Base-by-base conservation (phyloP, 176 grass and related monocot species). In the Lolium perenne region DNA sequence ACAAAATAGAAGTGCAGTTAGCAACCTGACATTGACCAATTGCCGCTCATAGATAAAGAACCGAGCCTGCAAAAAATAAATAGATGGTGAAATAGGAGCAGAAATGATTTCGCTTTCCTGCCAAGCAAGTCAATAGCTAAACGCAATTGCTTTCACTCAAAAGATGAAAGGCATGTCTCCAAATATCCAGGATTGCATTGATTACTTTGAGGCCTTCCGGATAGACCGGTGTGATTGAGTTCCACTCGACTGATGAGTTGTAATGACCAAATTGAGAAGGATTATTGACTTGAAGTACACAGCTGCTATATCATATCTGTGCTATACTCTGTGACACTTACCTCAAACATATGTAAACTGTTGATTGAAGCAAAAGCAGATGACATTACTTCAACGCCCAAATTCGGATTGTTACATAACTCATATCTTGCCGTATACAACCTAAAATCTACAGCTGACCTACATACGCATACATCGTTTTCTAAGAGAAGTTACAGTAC, bases 351-450 rank as follows among this genome's bases (percentile, higher is more conserved):
- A 43, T 6, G 7, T 43, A 87, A 22, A 15, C 69, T 76, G 85
- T 91, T 69, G 76, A 91, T 80, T 91, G 18, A 87, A 91, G 89
- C 89, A 87, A 51, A 51, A 84, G 10, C 56, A 74, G 58, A 45
- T 60, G 9, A 8, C 1, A 68, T 87, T 84, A 81, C 81, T 91
- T 91, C 76, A 41, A 91, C 89, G 85, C 68, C 21, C 21, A 91
- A 49, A 29, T 21, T 51, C 20, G 9, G 65, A 63, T 89, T 78
- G 69, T 77, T 59, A 67, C 68, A 59, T 43, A 71, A 49, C 56
- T 22, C 38, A 32, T 54, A 65, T 79, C 67, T 4, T 68, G 13
- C 45, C 16, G 32, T 45, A 82, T 63, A 72, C 63, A 82, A 45
- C 83, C 79, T 46, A 55, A 82, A 72, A 71, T 82, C 46, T 78